These are phyloP conservation scores for Lathyrus aphaca DNA, from an alignment of 306 rosid species.

Conservation along the genomic window DNA sequence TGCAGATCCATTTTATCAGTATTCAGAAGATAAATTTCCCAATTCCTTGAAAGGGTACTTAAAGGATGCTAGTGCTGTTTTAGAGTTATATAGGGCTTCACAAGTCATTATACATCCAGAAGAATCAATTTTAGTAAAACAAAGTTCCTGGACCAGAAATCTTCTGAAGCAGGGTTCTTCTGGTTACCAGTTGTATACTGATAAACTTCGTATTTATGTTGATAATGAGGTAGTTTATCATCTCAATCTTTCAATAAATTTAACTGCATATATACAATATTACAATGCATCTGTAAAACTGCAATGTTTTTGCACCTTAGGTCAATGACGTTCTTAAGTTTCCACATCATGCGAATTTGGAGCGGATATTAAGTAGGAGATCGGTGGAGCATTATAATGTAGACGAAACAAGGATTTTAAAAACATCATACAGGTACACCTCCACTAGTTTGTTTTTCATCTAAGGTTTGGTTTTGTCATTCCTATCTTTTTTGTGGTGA, in stretches of 20 bases:
- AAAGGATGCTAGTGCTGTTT: conserved; percentile 62
- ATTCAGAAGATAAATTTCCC: conserved; percentile 61
- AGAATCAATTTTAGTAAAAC: conserved; percentile 64
- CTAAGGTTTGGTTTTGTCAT: background rate
- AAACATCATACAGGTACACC: conserved; percentile 66
- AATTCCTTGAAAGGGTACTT: conserved; percentile 71
- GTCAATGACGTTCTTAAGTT: conserved; percentile 60
- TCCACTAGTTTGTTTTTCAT: conserved; percentile 24
- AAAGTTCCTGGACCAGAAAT: conserved; percentile 58
- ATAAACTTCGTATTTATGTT: conserved; percentile 42
- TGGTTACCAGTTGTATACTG: conserved; percentile 15
- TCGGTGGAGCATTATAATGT: conserved; percentile 60
- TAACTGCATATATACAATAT: conserved; percentile 1
- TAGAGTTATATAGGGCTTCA: conserved; percentile 79
- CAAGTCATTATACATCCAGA: conserved; percentile 59
- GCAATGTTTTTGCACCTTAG: conserved; percentile 44
- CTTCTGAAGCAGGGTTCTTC: conserved; percentile 55
- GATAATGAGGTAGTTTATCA: conserved; percentile 60
- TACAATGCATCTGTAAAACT: conserved; percentile 24
- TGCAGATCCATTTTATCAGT: conserved; percentile 70
- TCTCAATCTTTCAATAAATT: background rate
- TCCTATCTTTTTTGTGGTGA: background rate
- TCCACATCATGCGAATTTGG: conserved; percentile 63
- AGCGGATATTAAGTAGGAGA: conserved; percentile 60
- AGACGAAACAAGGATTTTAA: conserved; percentile 61